Conservation (phyloP, 768 basidiomycete genomes). For the Hebeloma cylindrosporum region DNA sequence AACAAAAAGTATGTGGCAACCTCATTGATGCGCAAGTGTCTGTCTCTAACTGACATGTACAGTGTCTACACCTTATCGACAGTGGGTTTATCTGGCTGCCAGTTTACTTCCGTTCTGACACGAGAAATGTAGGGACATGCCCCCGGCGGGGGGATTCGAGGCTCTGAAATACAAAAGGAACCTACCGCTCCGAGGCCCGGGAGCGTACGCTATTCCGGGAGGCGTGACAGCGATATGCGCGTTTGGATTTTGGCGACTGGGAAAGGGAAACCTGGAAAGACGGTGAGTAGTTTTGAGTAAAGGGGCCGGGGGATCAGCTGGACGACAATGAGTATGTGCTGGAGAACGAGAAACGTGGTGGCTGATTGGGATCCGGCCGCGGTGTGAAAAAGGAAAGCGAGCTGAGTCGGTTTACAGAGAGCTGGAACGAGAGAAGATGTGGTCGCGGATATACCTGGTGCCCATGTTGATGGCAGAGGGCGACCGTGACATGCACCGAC, state of each 20-base stretch:
- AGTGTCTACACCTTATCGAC: slow-evolving; percentile 65
- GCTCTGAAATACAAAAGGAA: slow-evolving; percentile 94
- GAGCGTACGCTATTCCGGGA: slow-evolving; percentile 81
- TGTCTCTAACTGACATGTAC: slow-evolving; percentile 14
- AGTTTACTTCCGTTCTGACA: slow-evolving; percentile 12
- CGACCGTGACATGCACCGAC: slow-evolving; percentile 86
- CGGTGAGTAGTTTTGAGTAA: slow-evolving; percentile 56
- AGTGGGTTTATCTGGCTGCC: slow-evolving; percentile 45
- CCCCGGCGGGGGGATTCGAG: slow-evolving; percentile 91
- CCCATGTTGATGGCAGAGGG: slow-evolving; percentile 91
- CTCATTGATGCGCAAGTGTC: slow-evolving; percentile 2
- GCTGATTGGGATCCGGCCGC: slow-evolving; percentile 62
- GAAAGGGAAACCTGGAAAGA: slow-evolving; percentile 89
- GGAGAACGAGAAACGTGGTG: slow-evolving; percentile 71
- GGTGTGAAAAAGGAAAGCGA: slow-evolving; percentile 35
- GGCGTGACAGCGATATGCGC: slow-evolving; percentile 84
- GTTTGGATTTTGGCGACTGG: slow-evolving; percentile 90
- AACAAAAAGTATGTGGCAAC: slow-evolving; percentile 12
- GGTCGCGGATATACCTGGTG: slow-evolving; percentile 94
- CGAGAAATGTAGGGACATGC: slow-evolving; percentile 75
- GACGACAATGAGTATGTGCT: slow-evolving; percentile 55
- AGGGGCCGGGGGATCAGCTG: slow-evolving; percentile 48
- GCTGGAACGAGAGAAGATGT: slow-evolving; percentile 87
- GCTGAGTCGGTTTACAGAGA: slow-evolving; percentile 68
- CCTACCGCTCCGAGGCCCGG: slow-evolving; percentile 85